A percentile compares a stretch with the other conserved stretches of the same genome.
These are phyloP conservation scores for Yarrowia galli DNA, from an alignment of 1,139 yeast species.

Conservation along the genomic window DNA sequence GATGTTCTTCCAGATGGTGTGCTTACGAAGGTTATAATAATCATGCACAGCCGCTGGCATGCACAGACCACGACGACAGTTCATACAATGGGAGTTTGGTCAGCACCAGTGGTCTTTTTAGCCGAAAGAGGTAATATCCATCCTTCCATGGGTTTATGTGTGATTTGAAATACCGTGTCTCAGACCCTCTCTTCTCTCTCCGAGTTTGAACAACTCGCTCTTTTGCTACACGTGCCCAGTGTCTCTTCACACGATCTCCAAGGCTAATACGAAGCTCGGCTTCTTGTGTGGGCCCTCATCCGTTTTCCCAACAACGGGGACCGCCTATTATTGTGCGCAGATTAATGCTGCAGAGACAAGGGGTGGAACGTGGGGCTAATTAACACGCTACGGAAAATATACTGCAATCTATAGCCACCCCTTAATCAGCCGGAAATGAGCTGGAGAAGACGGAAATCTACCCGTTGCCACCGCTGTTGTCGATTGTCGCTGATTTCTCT, in stretches of 20 bases:
- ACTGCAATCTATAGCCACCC: background rate
- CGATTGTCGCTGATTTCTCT: background rate
- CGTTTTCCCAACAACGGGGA: background rate
- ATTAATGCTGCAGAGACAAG: background rate
- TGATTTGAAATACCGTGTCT: too few species aligned
- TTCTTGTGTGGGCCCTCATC: too few species aligned
- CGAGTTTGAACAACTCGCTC: too few species aligned
- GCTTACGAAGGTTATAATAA: conserved; percentile 24
- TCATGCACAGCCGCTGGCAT: conserved; percentile 35
- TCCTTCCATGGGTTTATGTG: too few species aligned
- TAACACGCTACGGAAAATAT: background rate
- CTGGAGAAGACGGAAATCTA: too few species aligned
- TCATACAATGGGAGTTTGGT: too few species aligned
- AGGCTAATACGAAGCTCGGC: background rate
- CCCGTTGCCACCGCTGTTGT: too few species aligned
- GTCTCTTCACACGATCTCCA: background rate
- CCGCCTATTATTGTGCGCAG: conserved; percentile 2
- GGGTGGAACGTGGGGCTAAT: conserved; percentile 2
- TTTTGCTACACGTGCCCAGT: conserved; percentile 15
- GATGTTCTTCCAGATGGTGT: conserved; percentile 26
- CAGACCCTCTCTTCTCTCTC: too few species aligned
- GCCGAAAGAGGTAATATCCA: too few species aligned
- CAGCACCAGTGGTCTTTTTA: too few species aligned
- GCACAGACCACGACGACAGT: background rate
- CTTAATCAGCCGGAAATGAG: too few species aligned